Evolutionary conservation across 306 rosid genomes (phyloP).

Genomic region (Vicia sativa): DNA sequence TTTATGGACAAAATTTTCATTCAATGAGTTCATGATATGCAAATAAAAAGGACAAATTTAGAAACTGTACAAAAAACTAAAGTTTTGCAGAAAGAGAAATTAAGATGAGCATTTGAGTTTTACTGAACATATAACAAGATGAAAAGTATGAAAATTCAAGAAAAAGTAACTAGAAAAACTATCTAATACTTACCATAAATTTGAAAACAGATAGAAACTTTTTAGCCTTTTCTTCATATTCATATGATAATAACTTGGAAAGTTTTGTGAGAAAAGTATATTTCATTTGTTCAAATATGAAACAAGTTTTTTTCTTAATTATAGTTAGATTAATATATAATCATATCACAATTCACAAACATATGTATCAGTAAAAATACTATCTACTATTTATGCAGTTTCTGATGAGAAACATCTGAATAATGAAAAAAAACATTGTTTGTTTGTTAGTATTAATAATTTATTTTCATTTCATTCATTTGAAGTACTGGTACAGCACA

Average conservation of each 20-base stretch:
- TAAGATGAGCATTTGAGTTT: conserved; percentile 12
- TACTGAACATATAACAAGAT: not conserved
- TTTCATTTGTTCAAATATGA: too few relatives aligned
- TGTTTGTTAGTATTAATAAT: conserved; percentile 18
- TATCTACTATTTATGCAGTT: not conserved
- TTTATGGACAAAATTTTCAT: conserved; percentile 4
- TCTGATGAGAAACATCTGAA: conserved; percentile 42
- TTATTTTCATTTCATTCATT: conserved; percentile 9
- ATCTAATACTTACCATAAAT: conserved; percentile 18
- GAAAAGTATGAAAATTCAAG: not conserved
- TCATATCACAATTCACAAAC: not conserved
- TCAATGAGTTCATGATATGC: not conserved
- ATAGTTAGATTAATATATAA: not conserved
- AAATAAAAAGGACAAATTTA: not conserved
- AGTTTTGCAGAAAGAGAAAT: not conserved
- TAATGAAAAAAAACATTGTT: conserved; percentile 30
- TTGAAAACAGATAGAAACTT: too few relatives aligned
- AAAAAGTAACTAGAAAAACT: not conserved
- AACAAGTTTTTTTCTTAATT: not conserved
- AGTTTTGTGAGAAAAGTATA: too few relatives aligned
- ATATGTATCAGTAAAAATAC: not conserved
- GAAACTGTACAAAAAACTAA: conserved; percentile 1
- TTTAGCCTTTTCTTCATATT: too few relatives aligned
- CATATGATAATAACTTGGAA: too few relatives aligned
- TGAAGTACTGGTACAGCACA: conserved; percentile 36